Percentiles rank a stretch among this genome's conserved stretches.
Evolutionary conservation across 495 filamentous ascomycete species (phyloP).

Genomic region (Lepidopterella palustris): DNA sequence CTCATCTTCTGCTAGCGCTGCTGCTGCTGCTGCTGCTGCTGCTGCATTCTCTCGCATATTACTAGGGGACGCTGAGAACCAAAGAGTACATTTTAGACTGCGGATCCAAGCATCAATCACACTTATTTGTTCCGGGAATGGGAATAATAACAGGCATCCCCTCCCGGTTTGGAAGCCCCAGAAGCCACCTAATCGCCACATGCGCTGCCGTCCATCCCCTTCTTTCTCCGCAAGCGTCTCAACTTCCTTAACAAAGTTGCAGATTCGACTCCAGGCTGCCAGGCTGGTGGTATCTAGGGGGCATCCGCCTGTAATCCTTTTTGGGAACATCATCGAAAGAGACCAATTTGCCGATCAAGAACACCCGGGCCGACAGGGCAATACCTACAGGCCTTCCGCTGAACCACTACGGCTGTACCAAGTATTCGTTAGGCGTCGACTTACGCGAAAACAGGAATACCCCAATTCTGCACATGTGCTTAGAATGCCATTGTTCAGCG

Average conservation of each 20-base stretch:
- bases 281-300: constrained; percentile 4
- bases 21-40: too few relatives aligned
- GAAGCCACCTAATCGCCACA: constrained; percentile 71
- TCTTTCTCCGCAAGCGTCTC: constrained; percentile 60
- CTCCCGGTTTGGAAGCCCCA: constrained; percentile 45
- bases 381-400: background rate
- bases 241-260: constrained; percentile 57
- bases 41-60: background rate
- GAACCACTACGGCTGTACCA: background rate
- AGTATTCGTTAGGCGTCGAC: background rate
- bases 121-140: constrained; percentile 55
- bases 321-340: constrained; percentile 6
- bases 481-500: constrained; percentile 65
- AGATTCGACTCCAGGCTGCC: constrained; percentile 66
- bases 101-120: background rate
- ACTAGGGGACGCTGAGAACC: background rate
- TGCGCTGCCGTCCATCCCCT: constrained; percentile 64
- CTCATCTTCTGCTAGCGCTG: background rate
- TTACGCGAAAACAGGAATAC: constrained; percentile 64
- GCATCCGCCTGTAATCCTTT: constrained; percentile 8
- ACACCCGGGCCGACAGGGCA: constrained; percentile 6
- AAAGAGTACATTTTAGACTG: background rate
- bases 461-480: constrained; percentile 59
- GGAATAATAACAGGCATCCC: constrained; percentile 69
- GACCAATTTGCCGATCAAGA: constrained; percentile 1